Evolutionary conservation across 345 rosid species (phyloP).

Genomic region (Boechera retrofracta): DNA sequence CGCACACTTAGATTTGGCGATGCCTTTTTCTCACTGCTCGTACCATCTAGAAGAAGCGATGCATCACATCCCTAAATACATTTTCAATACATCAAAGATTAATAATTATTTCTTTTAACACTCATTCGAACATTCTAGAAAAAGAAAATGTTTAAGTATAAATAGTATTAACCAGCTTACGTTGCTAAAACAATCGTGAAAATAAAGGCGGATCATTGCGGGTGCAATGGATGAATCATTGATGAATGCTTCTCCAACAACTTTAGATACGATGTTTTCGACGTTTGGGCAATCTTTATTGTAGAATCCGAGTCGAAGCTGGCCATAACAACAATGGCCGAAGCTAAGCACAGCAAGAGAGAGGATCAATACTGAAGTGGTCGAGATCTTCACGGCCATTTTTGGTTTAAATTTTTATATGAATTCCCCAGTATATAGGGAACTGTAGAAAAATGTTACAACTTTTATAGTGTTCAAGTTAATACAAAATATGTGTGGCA

Average conservation of each 20-base stretch:
- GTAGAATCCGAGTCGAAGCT: conserved; percentile 48
- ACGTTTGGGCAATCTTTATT: conserved; percentile 44
- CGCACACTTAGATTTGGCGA: conserved; percentile 53
- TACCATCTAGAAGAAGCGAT: conserved; percentile 56
- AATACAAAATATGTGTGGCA: conserved; percentile 14
- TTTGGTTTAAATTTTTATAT: not conserved
- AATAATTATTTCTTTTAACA: conserved; percentile 7
- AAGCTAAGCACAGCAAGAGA: conserved; percentile 46
- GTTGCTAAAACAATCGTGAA: conserved; percentile 57
- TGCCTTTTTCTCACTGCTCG: conserved; percentile 51
- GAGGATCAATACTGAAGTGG: conserved; percentile 37
- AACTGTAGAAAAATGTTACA: not conserved
- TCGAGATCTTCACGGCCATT: conserved; percentile 37
- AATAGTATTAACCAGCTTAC: conserved; percentile 47
- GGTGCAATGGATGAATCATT: conserved; percentile 44
- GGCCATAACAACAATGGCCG: conserved; percentile 45
- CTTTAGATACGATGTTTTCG: conserved; percentile 46
- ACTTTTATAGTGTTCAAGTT: conserved; percentile 36
- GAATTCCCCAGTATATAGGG: not conserved
- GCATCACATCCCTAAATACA: conserved; percentile 66
- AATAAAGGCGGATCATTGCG: conserved; percentile 58
- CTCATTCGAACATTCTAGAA: not conserved
- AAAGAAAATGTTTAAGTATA: conserved; percentile 15
- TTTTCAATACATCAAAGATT: not conserved
- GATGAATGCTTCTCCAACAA: conserved; percentile 7